Conservation (phyloP, 345 rosid species). For the Bruguiera parviflora region DNA sequence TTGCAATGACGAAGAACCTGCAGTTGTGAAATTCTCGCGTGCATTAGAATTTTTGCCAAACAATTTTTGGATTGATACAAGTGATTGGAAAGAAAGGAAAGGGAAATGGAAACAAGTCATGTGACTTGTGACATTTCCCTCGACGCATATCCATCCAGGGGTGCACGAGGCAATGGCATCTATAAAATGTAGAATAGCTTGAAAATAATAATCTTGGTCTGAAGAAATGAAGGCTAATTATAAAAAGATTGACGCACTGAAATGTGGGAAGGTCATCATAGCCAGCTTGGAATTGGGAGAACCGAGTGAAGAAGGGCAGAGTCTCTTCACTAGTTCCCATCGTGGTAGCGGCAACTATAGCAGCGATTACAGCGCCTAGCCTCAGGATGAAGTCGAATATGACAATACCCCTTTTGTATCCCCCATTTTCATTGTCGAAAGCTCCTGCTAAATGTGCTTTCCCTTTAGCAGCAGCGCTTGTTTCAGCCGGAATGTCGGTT, state of each 20-base stretch:
- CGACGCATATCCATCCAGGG: too few relatives aligned
- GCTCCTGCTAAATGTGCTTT: conserved; percentile 35
- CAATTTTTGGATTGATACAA: too few relatives aligned
- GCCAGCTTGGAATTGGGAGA: conserved; percentile 78
- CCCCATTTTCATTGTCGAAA: conserved; percentile 14
- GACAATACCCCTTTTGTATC: conserved; percentile 56
- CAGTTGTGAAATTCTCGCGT: not conserved
- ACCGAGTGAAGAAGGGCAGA: conserved; percentile 89
- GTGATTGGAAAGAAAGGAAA: too few relatives aligned
- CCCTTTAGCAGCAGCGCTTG: conserved; percentile 37
- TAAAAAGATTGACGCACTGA: conserved; percentile 33
- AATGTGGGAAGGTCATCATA: conserved; percentile 74
- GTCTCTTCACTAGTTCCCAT: conserved; percentile 68
- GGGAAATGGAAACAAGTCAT: too few relatives aligned
- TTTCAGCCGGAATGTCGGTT: conserved; percentile 31
- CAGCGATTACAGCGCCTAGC: conserved; percentile 43
- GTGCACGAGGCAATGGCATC: too few relatives aligned
- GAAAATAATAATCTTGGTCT: too few relatives aligned
- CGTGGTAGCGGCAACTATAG: conserved; percentile 52
- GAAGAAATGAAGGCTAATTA: too few relatives aligned
- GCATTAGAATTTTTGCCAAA: not conserved
- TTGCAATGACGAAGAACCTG: conserved; percentile 75
- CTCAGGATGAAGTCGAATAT: conserved; percentile 71
- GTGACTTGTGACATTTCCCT: too few relatives aligned
- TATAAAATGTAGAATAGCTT: too few relatives aligned